Conservation (phyloP, 352 stramenopile genomes). For the Phytophthora hybrid region DNA sequence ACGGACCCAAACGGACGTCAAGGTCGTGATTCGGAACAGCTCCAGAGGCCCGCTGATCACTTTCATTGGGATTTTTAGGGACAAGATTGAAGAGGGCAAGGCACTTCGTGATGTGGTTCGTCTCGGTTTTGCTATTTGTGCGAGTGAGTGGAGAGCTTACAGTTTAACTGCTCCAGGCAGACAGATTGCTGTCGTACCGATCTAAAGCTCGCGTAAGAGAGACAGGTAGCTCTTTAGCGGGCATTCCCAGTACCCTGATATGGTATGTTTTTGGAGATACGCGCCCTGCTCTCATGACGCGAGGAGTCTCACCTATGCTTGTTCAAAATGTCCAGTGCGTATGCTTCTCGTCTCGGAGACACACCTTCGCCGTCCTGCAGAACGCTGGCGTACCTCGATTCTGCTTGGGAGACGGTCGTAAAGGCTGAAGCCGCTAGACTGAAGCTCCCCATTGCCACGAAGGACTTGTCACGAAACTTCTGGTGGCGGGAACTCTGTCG, state of each 20-base stretch:
- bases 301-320: background rate
- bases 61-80: conserved; percentile 35
- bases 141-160: background rate
- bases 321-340: conserved; percentile 32
- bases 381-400: conserved; percentile 44
- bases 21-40: conserved; percentile 38
- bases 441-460: conserved; percentile 13
- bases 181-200: conserved; percentile 26
- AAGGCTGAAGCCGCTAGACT: conserved; percentile 13
- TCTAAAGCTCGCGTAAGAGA: conserved; percentile 18
- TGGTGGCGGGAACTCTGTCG: conserved; percentile 41
- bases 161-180: conserved; percentile 14
- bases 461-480: conserved; percentile 20
- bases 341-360: conserved; percentile 38
- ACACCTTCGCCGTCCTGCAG: conserved; percentile 42
- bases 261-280: conserved; percentile 28
- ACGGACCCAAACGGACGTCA: conserved; percentile 12
- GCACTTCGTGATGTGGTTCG: conserved; percentile 23
- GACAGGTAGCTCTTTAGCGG: conserved; percentile 4
- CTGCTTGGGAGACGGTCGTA: conserved; percentile 29
- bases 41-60: conserved; percentile 18
- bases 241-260: conserved; percentile 31
- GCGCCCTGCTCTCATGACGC: background rate
- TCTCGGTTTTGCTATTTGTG: background rate
- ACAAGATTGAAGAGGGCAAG: conserved; percentile 16